Evolutionary conservation across 495 filamentous ascomycete genomes (phyloP).

Genomic region (Daldinia decipiens): DNA sequence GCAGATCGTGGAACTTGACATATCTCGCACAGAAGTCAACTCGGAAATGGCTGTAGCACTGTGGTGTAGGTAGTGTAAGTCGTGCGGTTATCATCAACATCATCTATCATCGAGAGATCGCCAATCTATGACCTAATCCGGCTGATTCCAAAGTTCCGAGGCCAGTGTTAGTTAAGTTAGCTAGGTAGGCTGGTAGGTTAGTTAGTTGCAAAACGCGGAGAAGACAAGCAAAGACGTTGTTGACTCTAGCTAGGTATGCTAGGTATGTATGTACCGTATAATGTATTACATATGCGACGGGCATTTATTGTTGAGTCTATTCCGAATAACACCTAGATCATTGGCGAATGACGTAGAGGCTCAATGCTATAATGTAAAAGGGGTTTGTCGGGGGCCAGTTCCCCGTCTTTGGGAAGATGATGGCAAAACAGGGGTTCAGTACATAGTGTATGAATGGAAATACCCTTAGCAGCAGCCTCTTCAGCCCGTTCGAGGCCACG

Average conservation of each 20-base stretch:
- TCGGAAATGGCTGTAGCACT: neutral
- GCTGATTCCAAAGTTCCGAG: conserved; percentile 11
- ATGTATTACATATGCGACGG: conserved; percentile 2
- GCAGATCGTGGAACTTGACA: conserved; percentile 29
- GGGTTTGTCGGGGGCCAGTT: conserved; percentile 8
- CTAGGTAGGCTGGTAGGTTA: neutral
- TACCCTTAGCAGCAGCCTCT: neutral
- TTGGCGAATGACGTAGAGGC: conserved; percentile 18
- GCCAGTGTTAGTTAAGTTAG: neutral
- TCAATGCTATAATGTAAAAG: conserved; percentile 24
- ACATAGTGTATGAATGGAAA: too few species aligned
- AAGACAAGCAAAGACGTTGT: neutral
- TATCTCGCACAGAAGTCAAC: conserved; percentile 10
- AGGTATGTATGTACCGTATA: too few species aligned
- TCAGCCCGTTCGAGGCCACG: conserved; percentile 14
- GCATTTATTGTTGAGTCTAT: conserved; percentile 1
- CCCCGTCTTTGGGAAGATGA: conserved; percentile 6
- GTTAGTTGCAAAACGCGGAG: neutral
- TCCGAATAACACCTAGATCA: neutral
- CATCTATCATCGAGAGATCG: conserved; percentile 18
- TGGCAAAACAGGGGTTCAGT: conserved; percentile 8
- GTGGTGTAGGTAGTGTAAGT: neutral
- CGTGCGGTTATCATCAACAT: conserved; percentile 8
- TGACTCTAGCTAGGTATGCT: too few species aligned
- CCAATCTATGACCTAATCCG: conserved; percentile 21